phyloP scores from a whole-genome alignment of 257 asterid genomes.

The Solanum sitiens region DNA sequence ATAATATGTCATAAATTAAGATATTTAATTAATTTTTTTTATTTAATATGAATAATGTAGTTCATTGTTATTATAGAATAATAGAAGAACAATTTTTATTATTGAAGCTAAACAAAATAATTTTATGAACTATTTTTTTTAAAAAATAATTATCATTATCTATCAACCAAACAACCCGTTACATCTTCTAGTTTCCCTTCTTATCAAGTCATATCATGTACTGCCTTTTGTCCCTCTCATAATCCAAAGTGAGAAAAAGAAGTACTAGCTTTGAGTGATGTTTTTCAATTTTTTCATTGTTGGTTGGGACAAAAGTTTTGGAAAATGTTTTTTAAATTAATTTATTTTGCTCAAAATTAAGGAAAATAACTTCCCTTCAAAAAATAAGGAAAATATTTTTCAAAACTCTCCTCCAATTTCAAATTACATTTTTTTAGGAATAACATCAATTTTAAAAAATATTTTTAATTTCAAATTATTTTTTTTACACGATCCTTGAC shows the following conservation, averaged over 20 bases:
- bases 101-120: neutral
- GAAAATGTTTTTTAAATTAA: too few species aligned
- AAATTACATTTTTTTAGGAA: too few species aligned
- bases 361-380: too few species aligned
- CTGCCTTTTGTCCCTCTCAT: neutral
- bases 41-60: neutral
- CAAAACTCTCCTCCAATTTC: too few species aligned
- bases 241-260: neutral
- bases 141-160: neutral
- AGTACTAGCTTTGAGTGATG: neutral
- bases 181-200: neutral
- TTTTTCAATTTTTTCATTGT: too few species aligned
- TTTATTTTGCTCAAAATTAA: too few species aligned
- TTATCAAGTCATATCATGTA: neutral
- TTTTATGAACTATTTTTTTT: neutral
- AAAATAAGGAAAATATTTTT: too few species aligned
- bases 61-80: neutral
- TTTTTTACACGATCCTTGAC: too few species aligned
- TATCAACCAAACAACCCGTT: neutral
- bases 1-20: neutral
- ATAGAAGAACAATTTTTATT: neutral
- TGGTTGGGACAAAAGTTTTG: too few species aligned
- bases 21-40: neutral
- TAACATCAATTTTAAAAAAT: too few species aligned
- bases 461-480: too few species aligned